These are phyloP conservation scores for Aphanomyces cochlioides DNA, from an alignment of 352 stramenopile species.

Conservation along the genomic window DNA sequence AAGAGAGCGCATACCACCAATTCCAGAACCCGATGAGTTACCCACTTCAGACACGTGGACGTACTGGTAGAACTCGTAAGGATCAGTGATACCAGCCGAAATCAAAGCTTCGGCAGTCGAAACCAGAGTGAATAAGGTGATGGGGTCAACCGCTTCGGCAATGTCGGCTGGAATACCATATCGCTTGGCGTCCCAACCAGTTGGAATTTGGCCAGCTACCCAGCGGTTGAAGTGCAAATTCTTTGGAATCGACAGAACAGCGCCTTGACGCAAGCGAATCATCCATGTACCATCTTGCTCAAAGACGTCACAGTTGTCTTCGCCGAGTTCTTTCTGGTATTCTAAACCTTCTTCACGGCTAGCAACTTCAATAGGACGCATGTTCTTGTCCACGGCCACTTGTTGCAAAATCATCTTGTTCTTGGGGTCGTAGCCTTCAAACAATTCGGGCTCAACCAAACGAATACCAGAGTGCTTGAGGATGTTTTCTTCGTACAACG, in stretches of 20 bases:
- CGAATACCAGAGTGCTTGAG: conserved; percentile 73
- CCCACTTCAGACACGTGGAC: conserved; percentile 82
- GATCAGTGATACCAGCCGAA: conserved; percentile 68
- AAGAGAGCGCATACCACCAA: conserved; percentile 71
- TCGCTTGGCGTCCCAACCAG: conserved; percentile 74
- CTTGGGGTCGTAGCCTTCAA: conserved; percentile 83
- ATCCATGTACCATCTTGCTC: conserved; percentile 59
- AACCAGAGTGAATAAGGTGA: conserved; percentile 65
- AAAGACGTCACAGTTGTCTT: conserved; percentile 79
- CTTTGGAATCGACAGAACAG: conserved; percentile 74
- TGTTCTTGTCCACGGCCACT: conserved; percentile 82
- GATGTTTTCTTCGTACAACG: conserved; percentile 71
- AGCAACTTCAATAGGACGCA: conserved; percentile 77
- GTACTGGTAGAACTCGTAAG: conserved; percentile 89
- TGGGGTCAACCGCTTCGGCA: conserved; percentile 65
- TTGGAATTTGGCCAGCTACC: conserved; percentile 81
- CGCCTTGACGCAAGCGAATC: conserved; percentile 72
- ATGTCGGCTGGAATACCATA: conserved; percentile 76
- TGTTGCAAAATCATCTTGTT: conserved; percentile 81
- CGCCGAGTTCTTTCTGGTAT: conserved; percentile 68
- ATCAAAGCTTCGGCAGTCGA: conserved; percentile 79
- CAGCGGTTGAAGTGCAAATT: conserved; percentile 76
- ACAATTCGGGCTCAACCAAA: conserved; percentile 78
- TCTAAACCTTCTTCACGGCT: conserved; percentile 73
- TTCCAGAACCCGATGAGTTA: conserved; percentile 74